Conservation (phyloP, 2,329 filamentous ascomycete species). For the Talaromyces sp. region DNA sequence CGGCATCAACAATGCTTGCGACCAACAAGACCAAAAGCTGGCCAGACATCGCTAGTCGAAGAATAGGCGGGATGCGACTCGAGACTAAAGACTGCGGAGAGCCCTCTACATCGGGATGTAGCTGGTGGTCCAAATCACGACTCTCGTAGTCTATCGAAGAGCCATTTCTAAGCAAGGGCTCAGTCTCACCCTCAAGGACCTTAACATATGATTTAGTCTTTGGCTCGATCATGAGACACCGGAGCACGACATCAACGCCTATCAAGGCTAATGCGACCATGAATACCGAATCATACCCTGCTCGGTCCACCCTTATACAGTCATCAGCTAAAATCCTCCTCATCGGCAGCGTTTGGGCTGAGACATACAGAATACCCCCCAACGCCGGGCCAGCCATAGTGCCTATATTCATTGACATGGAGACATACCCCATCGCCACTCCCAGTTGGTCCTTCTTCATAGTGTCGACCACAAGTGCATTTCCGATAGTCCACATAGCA, state of each 20-base stretch:
- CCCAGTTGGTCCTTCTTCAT: constrained; percentile 55
- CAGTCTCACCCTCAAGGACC: constrained; percentile 10
- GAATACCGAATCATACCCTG: constrained; percentile 30
- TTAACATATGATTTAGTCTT: constrained; percentile 22
- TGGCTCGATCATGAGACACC: constrained; percentile 54
- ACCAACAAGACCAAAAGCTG: constrained; percentile 43
- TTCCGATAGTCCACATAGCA: constrained; percentile 57
- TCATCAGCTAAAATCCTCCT: not conserved
- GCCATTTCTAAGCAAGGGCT: constrained; percentile 6
- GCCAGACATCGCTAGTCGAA: constrained; percentile 35
- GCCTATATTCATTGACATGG: constrained; percentile 53
- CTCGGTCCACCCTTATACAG: constrained; percentile 19
- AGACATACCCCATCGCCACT: constrained; percentile 52
- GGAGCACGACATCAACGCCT: constrained; percentile 55
- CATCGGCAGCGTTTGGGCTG: not conserved
- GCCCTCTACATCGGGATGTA: not conserved
- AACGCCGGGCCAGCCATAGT: constrained; percentile 51
- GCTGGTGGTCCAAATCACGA: not conserved
- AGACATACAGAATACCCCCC: constrained; percentile 25
- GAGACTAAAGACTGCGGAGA: not conserved
- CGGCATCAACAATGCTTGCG: constrained; percentile 45
- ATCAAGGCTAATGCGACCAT: constrained; percentile 44
- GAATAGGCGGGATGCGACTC: constrained; percentile 18
- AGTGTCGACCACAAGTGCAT: constrained; percentile 56
- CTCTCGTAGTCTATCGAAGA: not conserved